phyloP scores from a whole-genome alignment of 176 grass and related monocot species.

The Ensete glaucum region DNA sequence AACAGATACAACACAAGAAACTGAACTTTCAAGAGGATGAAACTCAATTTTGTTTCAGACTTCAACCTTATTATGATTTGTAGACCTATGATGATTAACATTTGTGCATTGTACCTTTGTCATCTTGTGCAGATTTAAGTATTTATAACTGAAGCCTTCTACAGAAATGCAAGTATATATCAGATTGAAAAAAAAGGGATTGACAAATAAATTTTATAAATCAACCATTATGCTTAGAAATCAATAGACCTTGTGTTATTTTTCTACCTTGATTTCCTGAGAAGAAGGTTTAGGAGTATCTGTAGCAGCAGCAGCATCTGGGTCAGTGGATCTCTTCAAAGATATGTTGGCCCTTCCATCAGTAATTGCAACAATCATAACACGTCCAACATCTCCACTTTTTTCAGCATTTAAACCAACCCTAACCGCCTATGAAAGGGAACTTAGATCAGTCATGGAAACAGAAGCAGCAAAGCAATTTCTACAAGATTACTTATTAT shows the following conservation, averaged over 20 bases:
- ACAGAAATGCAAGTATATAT: too few species aligned
- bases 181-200: not conserved
- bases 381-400: slow-evolving; percentile 89
- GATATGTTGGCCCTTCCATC: slow-evolving; percentile 95
- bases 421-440: slow-evolving; percentile 69
- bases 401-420: slow-evolving; percentile 98
- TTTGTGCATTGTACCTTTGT: not conserved
- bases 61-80: too few species aligned
- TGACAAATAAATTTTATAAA: not conserved
- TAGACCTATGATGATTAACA: not conserved
- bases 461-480: not conserved
- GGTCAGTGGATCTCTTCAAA: slow-evolving; percentile 84
- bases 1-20: not conserved
- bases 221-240: not conserved
- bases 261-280: slow-evolving; percentile 80
- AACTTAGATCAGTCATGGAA: slow-evolving; percentile 13
- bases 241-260: not conserved
- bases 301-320: slow-evolving; percentile 53
- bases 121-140: too few species aligned
- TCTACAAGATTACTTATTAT: not conserved
- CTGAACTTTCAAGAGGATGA: not conserved
- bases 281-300: slow-evolving; percentile 78
- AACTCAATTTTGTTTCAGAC: not conserved
- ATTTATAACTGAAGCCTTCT: too few species aligned
- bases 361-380: slow-evolving; percentile 98